Evolutionary conservation across 371 early-diverging fungal species (phyloP).

Genomic region (Blastocladiella emersonii): DNA sequence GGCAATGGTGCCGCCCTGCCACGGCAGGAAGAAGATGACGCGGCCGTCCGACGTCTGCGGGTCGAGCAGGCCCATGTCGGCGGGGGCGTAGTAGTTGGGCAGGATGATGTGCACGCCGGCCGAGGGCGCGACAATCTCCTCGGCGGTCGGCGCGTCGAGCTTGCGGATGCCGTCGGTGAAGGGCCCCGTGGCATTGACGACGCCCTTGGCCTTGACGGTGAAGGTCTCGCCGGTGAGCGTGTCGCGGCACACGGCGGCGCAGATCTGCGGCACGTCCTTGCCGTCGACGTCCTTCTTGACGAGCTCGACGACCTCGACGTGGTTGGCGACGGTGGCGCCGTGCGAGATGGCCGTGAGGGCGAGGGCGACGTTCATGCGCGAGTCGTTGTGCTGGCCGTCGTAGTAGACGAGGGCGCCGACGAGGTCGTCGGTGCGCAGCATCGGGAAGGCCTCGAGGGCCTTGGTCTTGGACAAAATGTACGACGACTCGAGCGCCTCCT

Average conservation of each 20-base stretch:
- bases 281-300: constrained; percentile 50
- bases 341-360: constrained; percentile 86
- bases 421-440: constrained; percentile 77
- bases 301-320: constrained; percentile 77
- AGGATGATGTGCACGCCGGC: constrained; percentile 96
- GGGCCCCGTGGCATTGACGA: constrained; percentile 83
- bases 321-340: constrained; percentile 92
- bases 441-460: constrained; percentile 89
- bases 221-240: constrained; percentile 77
- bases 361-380: constrained; percentile 93
- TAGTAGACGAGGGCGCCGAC: constrained; percentile 95
- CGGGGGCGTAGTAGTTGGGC: constrained; percentile 85
- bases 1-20: constrained; percentile 95
- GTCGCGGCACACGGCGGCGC: constrained; percentile 77
- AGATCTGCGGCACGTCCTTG: constrained; percentile 26
- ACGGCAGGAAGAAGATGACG: constrained; percentile 97
- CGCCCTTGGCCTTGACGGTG: constrained; percentile 79
- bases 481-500: constrained; percentile 68
- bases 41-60: constrained; percentile 95
- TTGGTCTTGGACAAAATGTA: constrained; percentile 75
- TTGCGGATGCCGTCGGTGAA: constrained; percentile 74
- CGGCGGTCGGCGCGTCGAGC: constrained; percentile 59
- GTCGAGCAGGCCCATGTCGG: constrained; percentile 94
- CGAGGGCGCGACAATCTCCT: constrained; percentile 84
- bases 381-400: constrained; percentile 98